A percentile compares a stretch with the other conserved stretches of the same genome.
Evolutionary conservation across 352 stramenopile species (phyloP).

Genomic region (Elongisporangium senticosum): DNA sequence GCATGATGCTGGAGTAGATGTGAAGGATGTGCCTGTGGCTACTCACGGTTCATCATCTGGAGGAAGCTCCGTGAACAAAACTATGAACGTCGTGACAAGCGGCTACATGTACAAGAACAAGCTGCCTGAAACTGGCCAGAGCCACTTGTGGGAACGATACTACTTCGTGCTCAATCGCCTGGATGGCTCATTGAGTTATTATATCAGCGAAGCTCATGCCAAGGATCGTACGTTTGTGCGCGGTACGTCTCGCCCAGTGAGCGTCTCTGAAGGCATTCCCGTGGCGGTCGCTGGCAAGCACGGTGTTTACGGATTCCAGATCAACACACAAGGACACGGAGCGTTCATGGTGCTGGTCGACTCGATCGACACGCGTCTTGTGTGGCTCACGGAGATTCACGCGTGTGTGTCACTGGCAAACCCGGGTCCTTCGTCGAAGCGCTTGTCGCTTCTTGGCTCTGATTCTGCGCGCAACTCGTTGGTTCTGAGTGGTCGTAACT

Average conservation of each 20-base stretch:
- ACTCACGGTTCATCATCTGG: constrained; percentile 8
- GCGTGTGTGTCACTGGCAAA: constrained; percentile 51
- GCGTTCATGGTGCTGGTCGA: constrained; percentile 83
- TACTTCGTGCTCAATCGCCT: constrained; percentile 81
- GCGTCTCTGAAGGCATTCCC: constrained; percentile 76
- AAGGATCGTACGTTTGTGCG: constrained; percentile 82
- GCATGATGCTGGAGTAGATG: constrained; percentile 65
- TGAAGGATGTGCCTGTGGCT: constrained; percentile 43
- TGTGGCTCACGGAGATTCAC: constrained; percentile 79
- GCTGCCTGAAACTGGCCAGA: constrained; percentile 73
- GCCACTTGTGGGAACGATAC: constrained; percentile 79
- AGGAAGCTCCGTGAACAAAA: constrained; percentile 15
- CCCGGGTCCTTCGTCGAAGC: constrained; percentile 36
- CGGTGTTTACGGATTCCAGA: constrained; percentile 78
- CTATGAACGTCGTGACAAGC: constrained; percentile 64
- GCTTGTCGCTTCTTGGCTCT: constrained; percentile 48
- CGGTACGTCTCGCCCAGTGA: constrained; percentile 67
- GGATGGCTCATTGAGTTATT: constrained; percentile 75
- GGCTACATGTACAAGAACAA: constrained; percentile 90
- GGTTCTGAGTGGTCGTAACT: constrained; percentile 13
- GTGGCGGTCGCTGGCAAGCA: constrained; percentile 64
- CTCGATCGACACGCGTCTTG: constrained; percentile 75
- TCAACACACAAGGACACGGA: constrained; percentile 83
- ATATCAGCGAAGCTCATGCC: constrained; percentile 80
- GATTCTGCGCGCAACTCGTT: constrained; percentile 21